A percentile compares a stretch with the other conserved stretches of the same genome.
Conservation (phyloP, 2,329 filamentous ascomycete species). For the Aspergillus tubingensis region DNA sequence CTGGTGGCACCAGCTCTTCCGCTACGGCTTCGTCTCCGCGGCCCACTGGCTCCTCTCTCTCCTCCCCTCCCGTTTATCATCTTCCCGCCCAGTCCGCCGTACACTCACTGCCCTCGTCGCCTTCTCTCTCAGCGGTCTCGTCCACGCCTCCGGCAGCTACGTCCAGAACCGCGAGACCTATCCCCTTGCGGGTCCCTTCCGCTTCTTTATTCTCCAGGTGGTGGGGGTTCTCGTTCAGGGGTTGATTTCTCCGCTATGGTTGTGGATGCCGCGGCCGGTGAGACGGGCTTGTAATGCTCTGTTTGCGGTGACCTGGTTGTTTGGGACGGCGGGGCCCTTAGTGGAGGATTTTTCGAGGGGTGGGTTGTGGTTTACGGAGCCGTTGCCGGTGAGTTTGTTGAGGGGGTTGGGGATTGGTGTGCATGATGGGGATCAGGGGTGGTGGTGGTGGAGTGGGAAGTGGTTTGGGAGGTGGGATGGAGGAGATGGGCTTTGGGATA, state of each 20-base stretch:
- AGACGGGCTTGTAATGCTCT: slow-evolving; percentile 60
- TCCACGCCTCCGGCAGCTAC: slow-evolving; percentile 72
- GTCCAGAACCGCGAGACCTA: slow-evolving; percentile 64
- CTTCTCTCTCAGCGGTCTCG: slow-evolving; percentile 38
- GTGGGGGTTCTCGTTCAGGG: slow-evolving; percentile 65
- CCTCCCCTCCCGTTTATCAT: slow-evolving; percentile 23
- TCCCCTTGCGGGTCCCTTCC: slow-evolving; percentile 54
- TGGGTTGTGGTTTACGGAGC: slow-evolving; percentile 79
- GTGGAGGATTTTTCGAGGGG: slow-evolving; percentile 73
- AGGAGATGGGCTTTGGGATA: slow-evolving; percentile 63
- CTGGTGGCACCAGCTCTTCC: slow-evolving; percentile 92
- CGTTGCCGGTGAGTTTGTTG: slow-evolving; percentile 73
- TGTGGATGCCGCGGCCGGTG: slow-evolving; percentile 47
- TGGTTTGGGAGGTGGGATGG: slow-evolving; percentile 62
- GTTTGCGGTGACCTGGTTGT: slow-evolving; percentile 68
- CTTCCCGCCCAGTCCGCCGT: slow-evolving; percentile 22
- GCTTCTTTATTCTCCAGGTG: slow-evolving; percentile 74
- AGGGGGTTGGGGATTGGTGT: slow-evolving; percentile 67
- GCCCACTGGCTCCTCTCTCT: slow-evolving; percentile 43
- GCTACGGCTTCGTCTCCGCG: slow-evolving; percentile 54
- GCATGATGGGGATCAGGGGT: slow-evolving; percentile 61
- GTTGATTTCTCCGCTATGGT: slow-evolving; percentile 10
- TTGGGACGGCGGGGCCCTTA: slow-evolving; percentile 65
- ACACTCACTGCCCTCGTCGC: slow-evolving; percentile 29
- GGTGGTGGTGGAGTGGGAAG: slow-evolving; percentile 66